phyloP scores from a whole-genome alignment of 345 rosid genomes.

The Salix viminalis region DNA sequence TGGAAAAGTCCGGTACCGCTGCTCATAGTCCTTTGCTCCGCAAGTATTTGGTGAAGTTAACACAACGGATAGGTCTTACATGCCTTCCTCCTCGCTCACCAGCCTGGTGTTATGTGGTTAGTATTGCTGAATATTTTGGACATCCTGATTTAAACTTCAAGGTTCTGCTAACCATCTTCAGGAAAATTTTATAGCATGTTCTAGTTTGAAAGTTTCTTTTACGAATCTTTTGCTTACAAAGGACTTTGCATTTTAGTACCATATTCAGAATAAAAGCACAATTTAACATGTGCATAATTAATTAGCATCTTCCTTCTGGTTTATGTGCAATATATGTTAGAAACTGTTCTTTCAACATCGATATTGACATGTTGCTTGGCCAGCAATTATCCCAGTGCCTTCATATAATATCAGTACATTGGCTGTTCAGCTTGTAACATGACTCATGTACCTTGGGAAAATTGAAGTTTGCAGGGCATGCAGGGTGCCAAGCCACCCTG shows the following conservation, averaged over 20 bases:
- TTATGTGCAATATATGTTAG: neutral
- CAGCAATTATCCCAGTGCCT: neutral
- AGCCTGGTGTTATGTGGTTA: conserved; percentile 86
- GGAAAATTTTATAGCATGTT: neutral
- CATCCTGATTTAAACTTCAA: neutral
- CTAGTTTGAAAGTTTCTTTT: neutral
- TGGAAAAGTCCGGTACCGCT: conserved; percentile 60
- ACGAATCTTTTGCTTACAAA: neutral
- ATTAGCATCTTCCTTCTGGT: neutral
- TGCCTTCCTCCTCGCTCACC: conserved; percentile 83
- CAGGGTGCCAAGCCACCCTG: neutral
- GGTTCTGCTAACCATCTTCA: neutral
- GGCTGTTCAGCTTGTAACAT: neutral
- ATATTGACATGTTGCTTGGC: neutral
- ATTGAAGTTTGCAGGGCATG: neutral
- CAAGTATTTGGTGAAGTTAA: conserved; percentile 73
- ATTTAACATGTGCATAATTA: neutral
- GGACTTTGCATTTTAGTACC: neutral
- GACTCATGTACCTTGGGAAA: neutral
- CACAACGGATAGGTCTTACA: conserved; percentile 80
- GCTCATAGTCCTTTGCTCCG: conserved; percentile 77
- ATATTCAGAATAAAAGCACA: neutral
- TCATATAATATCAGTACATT: neutral
- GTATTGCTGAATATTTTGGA: conserved; percentile 12
- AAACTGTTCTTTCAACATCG: neutral